phyloP scores from a whole-genome alignment of 805 yeast species.

The Hemisphaericaspora nanyangensis region DNA sequence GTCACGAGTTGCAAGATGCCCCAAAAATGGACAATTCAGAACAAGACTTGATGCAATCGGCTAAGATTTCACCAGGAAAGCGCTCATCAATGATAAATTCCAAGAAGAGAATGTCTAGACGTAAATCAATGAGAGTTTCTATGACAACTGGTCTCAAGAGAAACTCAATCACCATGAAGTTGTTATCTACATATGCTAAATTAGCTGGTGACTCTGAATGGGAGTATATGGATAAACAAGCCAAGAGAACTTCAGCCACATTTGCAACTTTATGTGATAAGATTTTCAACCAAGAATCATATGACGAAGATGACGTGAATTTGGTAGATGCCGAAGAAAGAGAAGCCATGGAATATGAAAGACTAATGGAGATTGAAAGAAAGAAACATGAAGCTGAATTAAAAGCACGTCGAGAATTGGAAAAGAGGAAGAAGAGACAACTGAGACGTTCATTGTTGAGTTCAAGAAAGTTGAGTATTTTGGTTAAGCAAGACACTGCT shows the following conservation, averaged over 20 bases:
- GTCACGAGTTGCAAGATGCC: background rate
- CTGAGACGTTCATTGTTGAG: slow-evolving; percentile 38
- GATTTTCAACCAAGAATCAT: slow-evolving; percentile 64
- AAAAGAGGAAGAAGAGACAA: slow-evolving; percentile 40
- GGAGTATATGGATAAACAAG: slow-evolving; percentile 67
- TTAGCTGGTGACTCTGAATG: slow-evolving; percentile 61
- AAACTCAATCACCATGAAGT: slow-evolving; percentile 67
- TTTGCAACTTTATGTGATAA: slow-evolving; percentile 76
- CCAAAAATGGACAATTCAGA: slow-evolving; percentile 15
- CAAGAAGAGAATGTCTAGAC: slow-evolving; percentile 27
- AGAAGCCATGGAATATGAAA: slow-evolving; percentile 43
- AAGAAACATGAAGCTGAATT: slow-evolving; percentile 52
- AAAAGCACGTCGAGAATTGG: slow-evolving; percentile 44
- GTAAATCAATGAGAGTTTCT: slow-evolving; percentile 37
- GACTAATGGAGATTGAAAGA: slow-evolving; percentile 43
- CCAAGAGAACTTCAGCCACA: slow-evolving; percentile 72
- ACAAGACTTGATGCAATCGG: slow-evolving; percentile 24
- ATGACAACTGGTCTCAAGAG: slow-evolving; percentile 50
- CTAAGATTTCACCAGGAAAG: slow-evolving; percentile 21
- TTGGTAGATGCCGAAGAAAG: slow-evolving; percentile 41
- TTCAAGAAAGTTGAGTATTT: slow-evolving; percentile 32
- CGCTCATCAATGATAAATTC: slow-evolving; percentile 26
- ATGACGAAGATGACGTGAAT: slow-evolving; percentile 46
- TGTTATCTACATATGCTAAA: slow-evolving; percentile 71
- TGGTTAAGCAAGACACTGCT: slow-evolving; percentile 29